phyloP scores from a whole-genome alignment of 2,329 filamentous ascomycete genomes.

The Rosellinia necatrix region DNA sequence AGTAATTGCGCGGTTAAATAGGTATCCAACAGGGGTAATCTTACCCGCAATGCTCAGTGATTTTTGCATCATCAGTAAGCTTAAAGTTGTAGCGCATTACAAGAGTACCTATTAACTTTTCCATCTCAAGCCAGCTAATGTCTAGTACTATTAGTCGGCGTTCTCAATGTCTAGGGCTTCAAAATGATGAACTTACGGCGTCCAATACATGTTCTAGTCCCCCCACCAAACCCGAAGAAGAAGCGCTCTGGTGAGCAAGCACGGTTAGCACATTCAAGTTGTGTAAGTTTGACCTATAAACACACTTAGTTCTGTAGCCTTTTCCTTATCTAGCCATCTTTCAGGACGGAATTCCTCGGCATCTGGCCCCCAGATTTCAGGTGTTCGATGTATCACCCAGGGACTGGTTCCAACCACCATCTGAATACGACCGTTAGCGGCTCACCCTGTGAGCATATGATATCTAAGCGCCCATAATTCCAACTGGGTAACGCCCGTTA shows the following conservation, averaged over 20 bases:
- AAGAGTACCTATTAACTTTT: constrained; percentile 20
- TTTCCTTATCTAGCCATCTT: constrained; percentile 20
- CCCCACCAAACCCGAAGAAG: constrained; percentile 26
- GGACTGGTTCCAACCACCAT: constrained; percentile 23
- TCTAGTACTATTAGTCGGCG: no score
- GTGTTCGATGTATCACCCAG: constrained; percentile 17
- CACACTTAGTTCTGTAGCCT: constrained; percentile 10
- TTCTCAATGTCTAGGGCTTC: no score
- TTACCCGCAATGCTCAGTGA: constrained; percentile 17
- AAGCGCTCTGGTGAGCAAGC: constrained; percentile 16
- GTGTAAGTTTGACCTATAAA: no score
- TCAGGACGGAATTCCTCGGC: constrained; percentile 23
- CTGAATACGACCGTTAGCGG: constrained; percentile 6
- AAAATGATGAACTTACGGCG: constrained; percentile 13
- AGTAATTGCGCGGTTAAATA: neutral
- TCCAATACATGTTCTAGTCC: constrained; percentile 27
- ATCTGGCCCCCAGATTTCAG: constrained; percentile 20
- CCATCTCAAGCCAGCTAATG: constrained; percentile 27
- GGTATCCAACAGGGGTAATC: neutral
- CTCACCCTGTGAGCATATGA: no score
- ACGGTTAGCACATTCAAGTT: no score
- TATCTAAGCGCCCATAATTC: no score
- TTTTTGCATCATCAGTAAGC: constrained; percentile 10
- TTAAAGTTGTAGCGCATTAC: constrained; percentile 25
- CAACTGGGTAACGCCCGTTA: neutral